Conservation (phyloP, 352 stramenopile genomes). For the Pythium periplocum region DNA sequence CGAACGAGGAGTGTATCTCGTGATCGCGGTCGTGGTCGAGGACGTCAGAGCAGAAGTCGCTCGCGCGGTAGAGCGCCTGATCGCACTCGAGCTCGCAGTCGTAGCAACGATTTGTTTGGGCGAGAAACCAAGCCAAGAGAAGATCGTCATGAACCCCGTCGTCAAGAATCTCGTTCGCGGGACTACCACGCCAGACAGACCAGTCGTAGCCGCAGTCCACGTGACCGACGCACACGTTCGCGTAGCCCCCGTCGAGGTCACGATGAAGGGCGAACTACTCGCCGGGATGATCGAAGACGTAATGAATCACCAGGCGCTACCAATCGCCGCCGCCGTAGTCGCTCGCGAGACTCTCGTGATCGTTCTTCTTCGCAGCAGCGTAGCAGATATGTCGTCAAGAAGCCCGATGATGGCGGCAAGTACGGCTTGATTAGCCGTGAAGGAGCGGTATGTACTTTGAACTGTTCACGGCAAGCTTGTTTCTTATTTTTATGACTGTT, state of each 20-base stretch:
- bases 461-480: not conserved
- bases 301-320: constrained; percentile 4
- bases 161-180: not conserved
- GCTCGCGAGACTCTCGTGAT: constrained; percentile 1
- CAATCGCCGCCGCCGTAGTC: not conserved
- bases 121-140: too few species aligned
- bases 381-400: constrained; percentile 18
- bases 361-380: not conserved
- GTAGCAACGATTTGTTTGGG: constrained; percentile 10
- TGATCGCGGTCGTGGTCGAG: constrained; percentile 1
- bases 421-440: constrained; percentile 61
- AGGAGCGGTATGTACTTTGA: constrained; percentile 33
- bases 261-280: not conserved
- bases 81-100: constrained; percentile 8
- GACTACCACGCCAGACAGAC: not conserved
- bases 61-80: constrained; percentile 9
- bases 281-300: not conserved
- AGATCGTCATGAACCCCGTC: too few species aligned
- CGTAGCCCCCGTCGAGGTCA: not conserved
- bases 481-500: not conserved
- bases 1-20: not conserved
- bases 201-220: not conserved
- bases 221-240: not conserved
- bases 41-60: constrained; percentile 15
- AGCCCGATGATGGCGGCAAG: constrained; percentile 31